These are phyloP conservation scores for Coemansia sp. DNA, from an alignment of 192 early-diverging fungal species.

Conservation along the genomic window DNA sequence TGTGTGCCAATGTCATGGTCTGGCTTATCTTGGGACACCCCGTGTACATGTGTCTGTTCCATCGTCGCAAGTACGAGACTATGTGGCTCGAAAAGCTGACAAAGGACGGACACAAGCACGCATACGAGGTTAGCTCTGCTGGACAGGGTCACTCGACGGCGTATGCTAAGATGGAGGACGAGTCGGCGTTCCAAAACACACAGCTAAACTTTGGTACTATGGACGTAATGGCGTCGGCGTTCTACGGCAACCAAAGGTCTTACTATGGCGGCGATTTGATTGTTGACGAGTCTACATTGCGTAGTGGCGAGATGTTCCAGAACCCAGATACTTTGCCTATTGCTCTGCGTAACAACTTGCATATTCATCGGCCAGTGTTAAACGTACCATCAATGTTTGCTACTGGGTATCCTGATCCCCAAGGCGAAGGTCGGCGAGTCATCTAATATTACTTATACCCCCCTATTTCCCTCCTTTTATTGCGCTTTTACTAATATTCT, in stretches of 20 bases:
- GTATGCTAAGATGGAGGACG: slow-evolving; percentile 45
- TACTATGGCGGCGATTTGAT: slow-evolving; percentile 28
- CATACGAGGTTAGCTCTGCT: slow-evolving; percentile 38
- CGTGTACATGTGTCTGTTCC: slow-evolving; percentile 46
- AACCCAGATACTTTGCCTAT: slow-evolving; percentile 40
- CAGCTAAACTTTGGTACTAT: slow-evolving; percentile 36
- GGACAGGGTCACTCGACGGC: slow-evolving; percentile 38
- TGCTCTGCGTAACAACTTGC: slow-evolving; percentile 46
- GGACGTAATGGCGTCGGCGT: slow-evolving; percentile 24
- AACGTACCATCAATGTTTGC: slow-evolving; percentile 40
- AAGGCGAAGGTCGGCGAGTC: slow-evolving; percentile 24
- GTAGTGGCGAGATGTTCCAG: slow-evolving; percentile 29
- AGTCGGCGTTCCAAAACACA: slow-evolving; percentile 39
- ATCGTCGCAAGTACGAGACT: slow-evolving; percentile 39
- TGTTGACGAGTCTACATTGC: slow-evolving; percentile 12
- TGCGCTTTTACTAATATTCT: slow-evolving; percentile 1
- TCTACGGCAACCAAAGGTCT: slow-evolving; percentile 15
- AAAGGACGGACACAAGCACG: slow-evolving; percentile 43
- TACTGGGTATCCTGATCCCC: slow-evolving; percentile 3
- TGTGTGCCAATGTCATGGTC: slow-evolving; percentile 35
- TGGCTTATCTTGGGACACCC: slow-evolving; percentile 47
- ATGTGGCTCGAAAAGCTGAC: slow-evolving; percentile 51
- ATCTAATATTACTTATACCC: slow-evolving; percentile 19
- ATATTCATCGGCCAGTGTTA: slow-evolving; percentile 42
- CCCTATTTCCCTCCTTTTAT: not conserved